A percentile compares a stretch with the other conserved stretches of the same genome.
Evolutionary conservation across 1,284 basidiomycete genomes (phyloP).

Genomic region (Baeospora myosura): DNA sequence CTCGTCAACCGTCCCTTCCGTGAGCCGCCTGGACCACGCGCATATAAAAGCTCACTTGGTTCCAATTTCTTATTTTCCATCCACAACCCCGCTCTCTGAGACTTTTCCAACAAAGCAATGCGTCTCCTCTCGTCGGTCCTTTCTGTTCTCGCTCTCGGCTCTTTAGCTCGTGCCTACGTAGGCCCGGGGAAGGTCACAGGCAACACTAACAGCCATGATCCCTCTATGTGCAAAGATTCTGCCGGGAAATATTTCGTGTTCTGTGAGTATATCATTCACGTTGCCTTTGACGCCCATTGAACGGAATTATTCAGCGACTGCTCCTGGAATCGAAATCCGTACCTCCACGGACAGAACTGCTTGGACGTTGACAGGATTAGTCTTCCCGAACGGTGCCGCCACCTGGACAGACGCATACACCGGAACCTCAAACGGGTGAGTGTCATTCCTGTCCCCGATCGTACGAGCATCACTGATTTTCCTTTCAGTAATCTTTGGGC

Average conservation of each 20-base stretch:
- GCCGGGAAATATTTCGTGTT: slow-evolving; percentile 45
- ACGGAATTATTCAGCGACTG: slow-evolving; percentile 36
- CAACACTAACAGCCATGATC: slow-evolving; percentile 25
- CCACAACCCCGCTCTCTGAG: no score
- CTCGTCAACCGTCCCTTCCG: no score
- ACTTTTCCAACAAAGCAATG: no score
- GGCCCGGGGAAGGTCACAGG: slow-evolving; percentile 16
- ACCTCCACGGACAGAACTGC: slow-evolving; percentile 44
- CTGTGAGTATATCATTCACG: slow-evolving; percentile 24
- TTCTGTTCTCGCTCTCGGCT: no score
- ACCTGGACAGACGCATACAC: slow-evolving; percentile 45
- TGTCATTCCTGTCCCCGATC: no score
- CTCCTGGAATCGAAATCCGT: slow-evolving; percentile 41
- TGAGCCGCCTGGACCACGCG: no score
- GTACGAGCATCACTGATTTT: no score
- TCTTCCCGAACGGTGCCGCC: slow-evolving; percentile 44
- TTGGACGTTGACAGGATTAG: slow-evolving; percentile 41
- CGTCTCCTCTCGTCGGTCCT: no score
- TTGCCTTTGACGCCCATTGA: background rate
- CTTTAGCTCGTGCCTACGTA: no score
- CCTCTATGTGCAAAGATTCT: slow-evolving; percentile 45
- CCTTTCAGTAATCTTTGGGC: slow-evolving; percentile 48
- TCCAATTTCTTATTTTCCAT: no score
- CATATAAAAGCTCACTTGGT: no score
- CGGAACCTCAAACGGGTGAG: slow-evolving; percentile 41